These are phyloP conservation scores for Xanthoconium purpureum DNA, from an alignment of 768 basidiomycete species.

Conservation along the genomic window DNA sequence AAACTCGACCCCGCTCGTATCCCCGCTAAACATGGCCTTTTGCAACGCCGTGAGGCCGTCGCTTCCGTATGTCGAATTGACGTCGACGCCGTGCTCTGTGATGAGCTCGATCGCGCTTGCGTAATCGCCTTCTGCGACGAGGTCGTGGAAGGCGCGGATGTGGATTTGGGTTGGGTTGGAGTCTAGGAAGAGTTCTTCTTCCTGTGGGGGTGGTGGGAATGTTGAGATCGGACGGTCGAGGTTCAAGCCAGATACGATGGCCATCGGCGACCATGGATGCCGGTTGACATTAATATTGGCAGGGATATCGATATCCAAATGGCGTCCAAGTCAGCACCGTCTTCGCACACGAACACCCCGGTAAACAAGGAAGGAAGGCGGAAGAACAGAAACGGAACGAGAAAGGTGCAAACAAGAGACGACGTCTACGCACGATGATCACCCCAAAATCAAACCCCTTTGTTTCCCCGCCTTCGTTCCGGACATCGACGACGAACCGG, in stretches of 20 bases:
- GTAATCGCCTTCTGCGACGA: constrained; percentile 24
- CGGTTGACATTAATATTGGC: too few relatives aligned
- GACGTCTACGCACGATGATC: constrained; percentile 21
- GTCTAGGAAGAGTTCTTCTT: constrained; percentile 23
- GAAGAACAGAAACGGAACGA: background rate
- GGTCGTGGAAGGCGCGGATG: constrained; percentile 24
- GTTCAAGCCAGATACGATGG: background rate
- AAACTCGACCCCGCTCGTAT: constrained; percentile 18
- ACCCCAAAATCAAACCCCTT: constrained; percentile 25
- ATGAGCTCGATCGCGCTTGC: constrained; percentile 14
- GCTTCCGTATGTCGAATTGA: constrained; percentile 20
- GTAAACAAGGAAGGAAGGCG: background rate
- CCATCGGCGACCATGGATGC: too few relatives aligned
- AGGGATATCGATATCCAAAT: background rate
- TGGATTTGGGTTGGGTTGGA: constrained; percentile 15
- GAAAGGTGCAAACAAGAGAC: background rate
- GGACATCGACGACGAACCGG: constrained; percentile 24
- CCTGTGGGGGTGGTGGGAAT: constrained; percentile 5
- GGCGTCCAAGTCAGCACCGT: background rate
- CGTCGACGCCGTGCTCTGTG: constrained; percentile 18
- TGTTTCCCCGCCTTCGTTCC: constrained; percentile 27
- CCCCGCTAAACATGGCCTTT: constrained; percentile 23
- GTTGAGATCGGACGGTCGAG: background rate
- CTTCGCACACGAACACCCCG: background rate
- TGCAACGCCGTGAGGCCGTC: constrained; percentile 21